Base-by-base conservation (phyloP, 352 stramenopile genomes). In the Ophiocytium majus region DNA sequence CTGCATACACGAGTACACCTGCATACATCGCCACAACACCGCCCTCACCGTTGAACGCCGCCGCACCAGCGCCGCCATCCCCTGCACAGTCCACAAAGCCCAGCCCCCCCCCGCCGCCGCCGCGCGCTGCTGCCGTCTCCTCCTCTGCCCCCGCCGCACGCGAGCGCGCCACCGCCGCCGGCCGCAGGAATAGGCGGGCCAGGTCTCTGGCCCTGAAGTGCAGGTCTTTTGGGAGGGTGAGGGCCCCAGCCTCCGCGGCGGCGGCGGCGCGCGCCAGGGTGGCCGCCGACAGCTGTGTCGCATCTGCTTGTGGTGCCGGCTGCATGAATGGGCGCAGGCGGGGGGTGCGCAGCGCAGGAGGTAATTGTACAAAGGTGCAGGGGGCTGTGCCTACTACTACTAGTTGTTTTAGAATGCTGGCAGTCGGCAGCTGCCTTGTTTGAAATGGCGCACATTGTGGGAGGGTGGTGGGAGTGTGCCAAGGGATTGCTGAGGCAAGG, bases 151-250 rank as follows among this genome's bases (percentile, higher is more conserved):
- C 34, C n/a, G 14, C 82, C 0, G 19, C 17, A 57, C 82, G 76
- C 19, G 17, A 34, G 34, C 66, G 80, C 0, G 82, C 80, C 10
- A 83, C 63, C 0, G 82, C 82, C 17, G 71, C 75, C 35, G 57
- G 49, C 10, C 71, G 34, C 10, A 86, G 43, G 36, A 86, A 86
- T 1, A 86, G 57, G 28, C 80, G 36, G 0, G 14, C 78, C 14
- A 86, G 63, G 31, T 86, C 82, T 31, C 80, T 82, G 0, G 78
- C 82, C 82, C 79, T 86, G 0, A 86, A 86, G 50, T 79, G 28
- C 17, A 79, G 74, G 19, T 86, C 81, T 35, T 86, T 79, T 0
- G 82, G 82, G 1, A 86, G 82, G 0, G 76, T 78, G 35, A 78
- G 35, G 5, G 66, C 66, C 5, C 66, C 66, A 5, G 66, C 32